phyloP scores from a whole-genome alignment of 495 filamentous ascomycete genomes.

The Penicillium samsonianum region DNA sequence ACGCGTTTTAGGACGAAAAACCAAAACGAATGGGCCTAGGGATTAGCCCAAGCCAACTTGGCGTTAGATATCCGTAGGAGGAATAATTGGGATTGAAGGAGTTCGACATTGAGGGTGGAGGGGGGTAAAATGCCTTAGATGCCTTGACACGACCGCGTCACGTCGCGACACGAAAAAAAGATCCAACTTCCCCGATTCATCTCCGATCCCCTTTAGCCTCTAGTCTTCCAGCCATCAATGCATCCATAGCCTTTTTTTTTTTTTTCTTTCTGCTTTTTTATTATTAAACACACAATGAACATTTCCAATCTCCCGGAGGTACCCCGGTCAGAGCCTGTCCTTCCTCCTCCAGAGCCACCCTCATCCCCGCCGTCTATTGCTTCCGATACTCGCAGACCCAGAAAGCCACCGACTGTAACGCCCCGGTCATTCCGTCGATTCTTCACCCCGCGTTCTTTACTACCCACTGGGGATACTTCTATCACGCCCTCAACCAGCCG shows the following conservation, averaged over 20 bases:
- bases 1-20: constrained; percentile 1
- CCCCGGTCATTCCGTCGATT: constrained; percentile 77
- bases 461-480: constrained; percentile 44
- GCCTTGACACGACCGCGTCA: constrained; percentile 13
- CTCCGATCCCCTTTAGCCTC: constrained; percentile 27
- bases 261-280: constrained; percentile 14
- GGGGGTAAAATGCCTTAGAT: constrained; percentile 3
- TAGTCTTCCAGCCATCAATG: constrained; percentile 26
- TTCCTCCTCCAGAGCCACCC: constrained; percentile 41
- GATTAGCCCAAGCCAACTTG: neutral
- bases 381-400: constrained; percentile 47
- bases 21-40: neutral
- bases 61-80: neutral
- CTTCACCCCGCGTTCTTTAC: constrained; percentile 69
- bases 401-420: constrained; percentile 61
- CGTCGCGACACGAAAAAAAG: constrained; percentile 15
- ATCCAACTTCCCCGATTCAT: constrained; percentile 14
- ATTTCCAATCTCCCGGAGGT: constrained; percentile 40
- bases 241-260: constrained; percentile 8
- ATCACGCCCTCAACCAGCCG: constrained; percentile 54
- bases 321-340: constrained; percentile 46
- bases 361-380: constrained; percentile 51
- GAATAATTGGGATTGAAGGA: neutral
- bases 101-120: neutral
- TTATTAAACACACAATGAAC: constrained; percentile 39